Percentiles rank a stretch among this genome's conserved stretches.
These are phyloP conservation scores for Candida hungchunana DNA, from an alignment of 805 yeast species.

Conservation along the genomic window DNA sequence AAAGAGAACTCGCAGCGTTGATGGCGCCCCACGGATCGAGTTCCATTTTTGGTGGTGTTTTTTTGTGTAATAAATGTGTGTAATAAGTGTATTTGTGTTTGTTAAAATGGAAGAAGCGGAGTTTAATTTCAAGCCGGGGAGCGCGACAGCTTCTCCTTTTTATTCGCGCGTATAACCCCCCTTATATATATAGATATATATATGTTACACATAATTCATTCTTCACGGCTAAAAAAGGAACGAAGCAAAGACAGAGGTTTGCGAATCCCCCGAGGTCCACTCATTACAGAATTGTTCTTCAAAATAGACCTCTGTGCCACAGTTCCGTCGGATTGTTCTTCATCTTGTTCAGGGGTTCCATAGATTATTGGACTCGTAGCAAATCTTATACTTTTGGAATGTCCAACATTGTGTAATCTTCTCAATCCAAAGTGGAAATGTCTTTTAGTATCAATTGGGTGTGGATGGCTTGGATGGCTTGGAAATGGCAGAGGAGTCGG, in stretches of 20 bases:
- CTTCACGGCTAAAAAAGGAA: neutral
- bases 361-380: too few species aligned
- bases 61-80: neutral
- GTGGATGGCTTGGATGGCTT: neutral
- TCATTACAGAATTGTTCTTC: neutral
- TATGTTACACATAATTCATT: too few species aligned
- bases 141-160: neutral
- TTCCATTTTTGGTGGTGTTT: slow-evolving; percentile 6
- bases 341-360: too few species aligned
- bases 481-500: slow-evolving; percentile 19
- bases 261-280: neutral
- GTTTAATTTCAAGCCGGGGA: neutral
- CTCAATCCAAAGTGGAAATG: slow-evolving; percentile 3
- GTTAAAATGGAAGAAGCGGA: neutral
- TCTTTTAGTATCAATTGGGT: slow-evolving; percentile 1
- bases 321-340: too few species aligned
- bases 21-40: slow-evolving; percentile 15
- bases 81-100: neutral
- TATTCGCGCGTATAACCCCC: too few species aligned
- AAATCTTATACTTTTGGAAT: too few species aligned
- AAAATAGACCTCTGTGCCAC: neutral
- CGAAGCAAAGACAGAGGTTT: neutral
- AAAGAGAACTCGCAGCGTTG: neutral
- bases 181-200: too few species aligned
- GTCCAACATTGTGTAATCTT: too few species aligned